A percentile compares a stretch with the other conserved stretches of the same genome.
Conservation (phyloP, 139 green algal species). For the Picochlorum sp. region DNA sequence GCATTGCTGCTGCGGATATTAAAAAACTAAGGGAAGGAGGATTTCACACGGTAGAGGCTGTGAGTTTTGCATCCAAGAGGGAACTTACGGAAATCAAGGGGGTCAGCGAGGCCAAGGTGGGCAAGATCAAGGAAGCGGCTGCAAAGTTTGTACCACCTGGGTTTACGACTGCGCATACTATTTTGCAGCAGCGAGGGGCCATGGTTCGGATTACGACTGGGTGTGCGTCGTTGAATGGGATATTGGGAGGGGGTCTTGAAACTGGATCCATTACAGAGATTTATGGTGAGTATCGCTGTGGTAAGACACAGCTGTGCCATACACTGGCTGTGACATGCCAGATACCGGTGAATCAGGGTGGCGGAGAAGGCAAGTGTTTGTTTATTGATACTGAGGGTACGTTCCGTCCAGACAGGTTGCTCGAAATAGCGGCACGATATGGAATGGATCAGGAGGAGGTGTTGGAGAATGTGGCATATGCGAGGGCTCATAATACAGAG, state of each 20-base stretch:
- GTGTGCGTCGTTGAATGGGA: constrained; percentile 79
- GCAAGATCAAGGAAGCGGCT: constrained; percentile 85
- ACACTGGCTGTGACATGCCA: constrained; percentile 94
- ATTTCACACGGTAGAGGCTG: constrained; percentile 57
- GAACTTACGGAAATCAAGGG: constrained; percentile 88
- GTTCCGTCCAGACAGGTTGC: constrained; percentile 80
- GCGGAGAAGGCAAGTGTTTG: too few relatives aligned
- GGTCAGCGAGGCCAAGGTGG: constrained; percentile 90
- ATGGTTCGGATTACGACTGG: constrained; percentile 86
- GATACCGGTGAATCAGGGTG: constrained; percentile 45
- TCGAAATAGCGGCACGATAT: constrained; percentile 87
- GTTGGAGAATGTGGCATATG: constrained; percentile 97
- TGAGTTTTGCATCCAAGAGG: constrained; percentile 73
- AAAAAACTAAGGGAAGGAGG: constrained; percentile 89
- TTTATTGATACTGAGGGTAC: constrained; percentile 76
- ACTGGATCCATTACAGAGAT: constrained; percentile 96
- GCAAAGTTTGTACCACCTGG: constrained; percentile 82
- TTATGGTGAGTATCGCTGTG: constrained; percentile 91
- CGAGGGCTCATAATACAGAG: constrained; percentile 96
- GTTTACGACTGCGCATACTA: constrained; percentile 85
- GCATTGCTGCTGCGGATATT: constrained; percentile 79
- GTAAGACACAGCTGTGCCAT: constrained; percentile 98
- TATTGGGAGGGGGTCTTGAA: constrained; percentile 93
- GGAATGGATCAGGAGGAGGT: constrained; percentile 79
- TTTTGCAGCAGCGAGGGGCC: constrained; percentile 68